Base-by-base conservation (phyloP, 257 asterid species). In the Coffea canephora region DNA sequence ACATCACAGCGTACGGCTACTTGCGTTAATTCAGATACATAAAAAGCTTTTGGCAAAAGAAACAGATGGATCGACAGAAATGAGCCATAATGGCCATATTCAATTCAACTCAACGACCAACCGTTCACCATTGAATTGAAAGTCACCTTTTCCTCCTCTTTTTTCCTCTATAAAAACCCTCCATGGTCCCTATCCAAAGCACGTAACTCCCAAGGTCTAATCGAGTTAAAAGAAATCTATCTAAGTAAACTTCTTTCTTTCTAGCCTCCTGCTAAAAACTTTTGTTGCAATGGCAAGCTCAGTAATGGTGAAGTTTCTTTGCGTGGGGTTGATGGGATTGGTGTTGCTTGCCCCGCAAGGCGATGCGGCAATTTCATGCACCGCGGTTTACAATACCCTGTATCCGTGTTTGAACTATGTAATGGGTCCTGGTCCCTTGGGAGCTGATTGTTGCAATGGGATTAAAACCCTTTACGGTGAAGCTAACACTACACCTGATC, bases 321-420 rank as follows among this genome's bases (percentile, higher is more conserved):
- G 55, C 65, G 14, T 85, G 21, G 52, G 67, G 1, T 3, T 84
- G 34, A 14, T 85, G 72, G 49, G 61, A 9, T 19, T 82, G 59
- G 55, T 41, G 0, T 50, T n/a, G 6, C 41, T 19, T 23, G 46
- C 80, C 45, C 84, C 78, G 10, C 64, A n/a, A n/a, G 69, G 62
- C 6, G 74, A 85, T 6, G 88, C 74, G 5, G 81, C 52, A 2
- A 54, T 82, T 4, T 1, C 55, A 6, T 85, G 88, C 27, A 21
- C 13, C 59, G 13, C 52, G 18, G 84, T 80, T 18, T 36, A 43
- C 15, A 54, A 39, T 0, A 1, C 46, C 23, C 50, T 85, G 31
- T 23, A 27, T 12, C 86, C 88, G 48, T 85, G 88, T 65, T 0
- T 85, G 49, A 27, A 48, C 55, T 85, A 25, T 13, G 78, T 82